phyloP scores from a whole-genome alignment of 2,329 filamentous ascomycete species.

The Cryphonectria naterciae region DNA sequence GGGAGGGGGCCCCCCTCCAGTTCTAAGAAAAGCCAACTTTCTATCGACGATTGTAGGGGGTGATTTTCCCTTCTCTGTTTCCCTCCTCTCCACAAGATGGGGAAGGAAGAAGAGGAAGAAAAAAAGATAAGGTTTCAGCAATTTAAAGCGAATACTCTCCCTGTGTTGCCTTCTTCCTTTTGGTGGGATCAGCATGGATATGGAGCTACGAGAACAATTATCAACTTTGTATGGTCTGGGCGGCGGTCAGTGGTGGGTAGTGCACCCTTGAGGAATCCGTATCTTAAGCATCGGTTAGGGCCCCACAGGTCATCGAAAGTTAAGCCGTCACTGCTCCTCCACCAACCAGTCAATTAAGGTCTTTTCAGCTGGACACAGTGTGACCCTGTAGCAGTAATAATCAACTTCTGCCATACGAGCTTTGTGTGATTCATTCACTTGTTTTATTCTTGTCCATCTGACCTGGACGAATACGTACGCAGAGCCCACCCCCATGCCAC shows the following conservation, averaged over 20 bases:
- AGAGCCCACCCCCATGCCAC: not conserved
- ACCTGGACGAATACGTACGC: not conserved
- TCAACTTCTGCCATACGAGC: not conserved
- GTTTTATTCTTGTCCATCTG: not conserved
- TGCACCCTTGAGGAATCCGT: not conserved
- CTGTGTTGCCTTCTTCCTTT: not conserved
- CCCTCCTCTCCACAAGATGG: too few relatives aligned
- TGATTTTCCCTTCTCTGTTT: too few relatives aligned
- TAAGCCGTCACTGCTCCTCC: not conserved
- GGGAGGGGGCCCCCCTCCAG: too few relatives aligned
- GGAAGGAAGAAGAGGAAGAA: not conserved
- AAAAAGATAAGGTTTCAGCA: not conserved
- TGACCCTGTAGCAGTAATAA: not conserved
- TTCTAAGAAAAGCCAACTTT: not conserved
- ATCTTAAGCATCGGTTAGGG: not conserved
- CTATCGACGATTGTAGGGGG: not conserved
- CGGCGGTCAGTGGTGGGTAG: not conserved
- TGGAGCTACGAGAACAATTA: not conserved
- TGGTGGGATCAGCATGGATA: not conserved
- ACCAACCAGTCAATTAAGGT: not conserved
- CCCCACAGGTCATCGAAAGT: not conserved
- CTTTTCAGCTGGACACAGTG: not conserved
- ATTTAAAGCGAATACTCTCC: not conserved
- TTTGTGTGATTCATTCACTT: not conserved
- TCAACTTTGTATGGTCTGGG: not conserved